Evolutionary conservation across 2,329 filamentous ascomycete species (phyloP).

Genomic region (Scytalidium sp.): DNA sequence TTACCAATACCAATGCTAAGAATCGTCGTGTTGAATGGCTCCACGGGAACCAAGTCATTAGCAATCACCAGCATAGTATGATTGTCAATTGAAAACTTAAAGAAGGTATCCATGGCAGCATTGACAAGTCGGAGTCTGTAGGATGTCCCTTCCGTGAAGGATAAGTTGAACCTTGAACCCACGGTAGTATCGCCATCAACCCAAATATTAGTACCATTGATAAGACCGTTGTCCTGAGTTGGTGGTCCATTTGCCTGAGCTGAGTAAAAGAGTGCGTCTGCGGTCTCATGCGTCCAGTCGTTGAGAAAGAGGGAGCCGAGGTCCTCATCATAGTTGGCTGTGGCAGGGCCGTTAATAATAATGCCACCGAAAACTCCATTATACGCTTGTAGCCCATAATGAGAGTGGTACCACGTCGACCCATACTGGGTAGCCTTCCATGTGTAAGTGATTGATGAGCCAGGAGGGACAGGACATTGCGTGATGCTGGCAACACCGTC

Average conservation of each 20-base stretch:
- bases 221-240: conserved; percentile 26
- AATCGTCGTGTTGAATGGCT: conserved; percentile 43
- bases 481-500: conserved; percentile 44
- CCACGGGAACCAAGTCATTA: conserved; percentile 58
- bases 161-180: conserved; percentile 26
- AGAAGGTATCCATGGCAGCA: conserved; percentile 35
- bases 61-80: conserved; percentile 58
- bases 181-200: conserved; percentile 14
- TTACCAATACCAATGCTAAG: conserved; percentile 54
- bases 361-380: conserved; percentile 59
- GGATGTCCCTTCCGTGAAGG: conserved; percentile 34
- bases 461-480: conserved; percentile 62
- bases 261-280: conserved; percentile 14
- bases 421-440: conserved; percentile 35
- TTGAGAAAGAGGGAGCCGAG: conserved; percentile 45
- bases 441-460: conserved; percentile 15
- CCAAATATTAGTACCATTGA: conserved; percentile 20
- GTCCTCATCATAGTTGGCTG: conserved; percentile 58
- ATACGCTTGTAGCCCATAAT: conserved; percentile 46
- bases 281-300: conserved; percentile 26
- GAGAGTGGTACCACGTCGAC: conserved; percentile 58
- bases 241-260: conserved; percentile 18
- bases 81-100: conserved; percentile 44
- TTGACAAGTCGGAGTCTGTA: conserved; percentile 47
- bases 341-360: conserved; percentile 57